Base-by-base conservation (phyloP, 192 early-diverging fungal genomes). In the Borealophlyctis nickersoniae region DNA sequence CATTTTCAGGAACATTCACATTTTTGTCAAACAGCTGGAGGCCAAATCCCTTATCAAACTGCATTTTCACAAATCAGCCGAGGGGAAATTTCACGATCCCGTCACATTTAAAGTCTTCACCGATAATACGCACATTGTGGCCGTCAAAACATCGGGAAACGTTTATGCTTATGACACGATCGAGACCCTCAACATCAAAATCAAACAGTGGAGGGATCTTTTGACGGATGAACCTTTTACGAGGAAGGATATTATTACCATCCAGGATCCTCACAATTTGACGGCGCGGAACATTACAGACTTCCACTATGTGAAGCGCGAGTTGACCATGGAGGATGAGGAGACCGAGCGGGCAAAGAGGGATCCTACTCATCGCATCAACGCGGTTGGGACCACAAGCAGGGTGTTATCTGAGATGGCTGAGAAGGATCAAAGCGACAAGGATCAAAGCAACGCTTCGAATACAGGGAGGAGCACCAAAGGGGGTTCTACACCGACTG, bases 101-200 rank as follows among this genome's bases (percentile, higher is more conserved):
- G 86, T 96, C 49, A 93, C 96, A 4, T 91, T 91, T 58, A 90
- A 91, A 65, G 88, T 86, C 11, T 92, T 98, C 62, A 87, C 80
- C 27, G 89, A 89, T 33, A 82, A 66, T 52, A 73, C 81, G 1
- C 89, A 92, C 32, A 96, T 98, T 66, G 92, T 91, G 0, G 90
- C 91, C 31, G 87, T 95, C 61, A 85, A 79, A 33, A 77, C 89
- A 5, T 88, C 88, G 27, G 94, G 94, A 28, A 89, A 98, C 48
- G 94, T 97, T 3, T 97, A 85, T 72, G 79, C 88, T 16, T 93
- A 78, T 67, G 90, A 93, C 32, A 88, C 94, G 0, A 76, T 98
- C 58, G 89, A 94, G 33, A 73, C 87, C 68, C 79, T 98, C 24
- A 94, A 93, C 67, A 85, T 91, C 60, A 89, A 93, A 63, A 77